Evolutionary conservation across 2,329 filamentous ascomycete genomes (phyloP).

Genomic region (Aureobasidium leucospermi): DNA sequence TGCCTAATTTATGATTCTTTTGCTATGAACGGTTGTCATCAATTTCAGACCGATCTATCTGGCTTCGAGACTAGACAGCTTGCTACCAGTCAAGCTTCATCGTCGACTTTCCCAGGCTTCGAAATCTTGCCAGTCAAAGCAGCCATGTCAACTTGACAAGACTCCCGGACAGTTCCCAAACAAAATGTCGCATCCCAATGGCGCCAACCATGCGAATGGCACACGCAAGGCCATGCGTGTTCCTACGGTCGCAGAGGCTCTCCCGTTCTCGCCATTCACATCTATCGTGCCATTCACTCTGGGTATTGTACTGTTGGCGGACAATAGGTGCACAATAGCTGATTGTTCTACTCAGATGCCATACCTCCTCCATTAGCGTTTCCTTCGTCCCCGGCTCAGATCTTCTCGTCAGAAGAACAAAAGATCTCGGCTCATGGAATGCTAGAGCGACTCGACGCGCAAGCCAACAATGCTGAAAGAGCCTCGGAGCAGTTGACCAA

Average conservation of each 20-base stretch:
- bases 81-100: background rate
- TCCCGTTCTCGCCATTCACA: constrained; percentile 76
- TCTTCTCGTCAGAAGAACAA: constrained; percentile 35
- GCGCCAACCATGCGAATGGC: background rate
- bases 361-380: constrained; percentile 39
- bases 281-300: constrained; percentile 73
- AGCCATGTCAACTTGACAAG: background rate
- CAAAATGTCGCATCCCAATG: constrained; percentile 9
- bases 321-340: background rate
- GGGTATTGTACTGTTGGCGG: constrained; percentile 42
- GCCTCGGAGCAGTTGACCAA: constrained; percentile 61
- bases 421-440: constrained; percentile 44
- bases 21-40: background rate
- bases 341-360: constrained; percentile 31
- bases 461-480: constrained; percentile 52
- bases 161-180: background rate
- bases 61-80: background rate
- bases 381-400: constrained; percentile 32
- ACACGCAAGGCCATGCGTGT: constrained; percentile 22
- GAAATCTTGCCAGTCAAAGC: background rate
- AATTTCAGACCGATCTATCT: background rate
- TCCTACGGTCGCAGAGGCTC: constrained; percentile 60
- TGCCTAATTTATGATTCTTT: background rate
- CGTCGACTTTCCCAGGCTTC: background rate
- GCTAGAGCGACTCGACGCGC: constrained; percentile 63